Evolutionary conservation across 352 stramenopile species (phyloP).

Genomic region (Globisporangium spinosum): DNA sequence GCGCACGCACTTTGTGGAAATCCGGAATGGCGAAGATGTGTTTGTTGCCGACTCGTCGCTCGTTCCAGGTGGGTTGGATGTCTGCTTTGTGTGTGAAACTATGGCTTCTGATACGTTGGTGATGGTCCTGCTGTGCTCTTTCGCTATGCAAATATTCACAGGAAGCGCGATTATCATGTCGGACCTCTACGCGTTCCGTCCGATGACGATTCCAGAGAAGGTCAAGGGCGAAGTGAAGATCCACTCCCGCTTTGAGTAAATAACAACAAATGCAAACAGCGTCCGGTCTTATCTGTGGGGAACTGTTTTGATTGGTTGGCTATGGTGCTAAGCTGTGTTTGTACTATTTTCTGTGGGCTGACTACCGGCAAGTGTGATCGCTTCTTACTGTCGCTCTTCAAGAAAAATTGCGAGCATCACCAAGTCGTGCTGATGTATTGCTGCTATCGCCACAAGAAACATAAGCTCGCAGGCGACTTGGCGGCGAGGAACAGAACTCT

Average conservation of each 20-base stretch:
- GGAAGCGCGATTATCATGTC: conserved; percentile 46
- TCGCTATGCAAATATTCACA: conserved; percentile 4
- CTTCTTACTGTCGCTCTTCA: background rate
- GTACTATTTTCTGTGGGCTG: background rate
- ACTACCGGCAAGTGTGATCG: background rate
- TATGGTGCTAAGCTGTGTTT: background rate
- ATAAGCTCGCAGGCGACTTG: background rate
- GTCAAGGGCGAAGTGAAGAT: conserved; percentile 52
- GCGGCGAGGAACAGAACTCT: background rate
- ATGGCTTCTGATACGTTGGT: background rate
- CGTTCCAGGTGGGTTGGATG: conserved; percentile 35
- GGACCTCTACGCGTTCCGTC: conserved; percentile 73
- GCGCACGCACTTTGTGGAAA: conserved; percentile 74
- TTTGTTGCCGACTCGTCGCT: conserved; percentile 75
- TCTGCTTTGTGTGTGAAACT: background rate
- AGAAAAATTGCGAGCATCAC: background rate
- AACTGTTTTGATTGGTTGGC: background rate
- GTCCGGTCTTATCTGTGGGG: background rate
- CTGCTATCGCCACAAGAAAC: background rate
- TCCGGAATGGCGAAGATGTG: conserved; percentile 63
- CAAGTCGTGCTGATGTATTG: background rate
- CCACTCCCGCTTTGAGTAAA: conserved; percentile 68
- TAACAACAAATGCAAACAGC: background rate
- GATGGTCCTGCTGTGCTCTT: background rate
- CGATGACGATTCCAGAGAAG: conserved; percentile 36